Conservation (phyloP, 345 rosid species). For the Moringa oleifera region DNA sequence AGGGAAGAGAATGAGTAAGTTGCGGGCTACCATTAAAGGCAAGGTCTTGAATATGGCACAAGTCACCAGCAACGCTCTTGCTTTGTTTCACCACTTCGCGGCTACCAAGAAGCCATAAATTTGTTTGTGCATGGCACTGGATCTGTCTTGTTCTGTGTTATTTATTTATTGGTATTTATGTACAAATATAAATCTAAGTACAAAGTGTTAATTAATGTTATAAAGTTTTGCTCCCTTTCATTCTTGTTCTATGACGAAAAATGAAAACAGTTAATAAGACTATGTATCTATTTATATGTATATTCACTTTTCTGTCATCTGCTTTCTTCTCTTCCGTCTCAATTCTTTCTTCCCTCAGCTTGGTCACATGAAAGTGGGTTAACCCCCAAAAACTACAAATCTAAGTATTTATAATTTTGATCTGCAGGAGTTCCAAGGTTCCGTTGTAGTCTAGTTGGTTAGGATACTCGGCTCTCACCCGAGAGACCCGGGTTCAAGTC, state of each 20-base stretch:
- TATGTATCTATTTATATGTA: too few relatives aligned
- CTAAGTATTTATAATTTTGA: too few relatives aligned
- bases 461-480: conserved; percentile 57
- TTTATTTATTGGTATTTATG: neutral
- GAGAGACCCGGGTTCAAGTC: conserved; percentile 45
- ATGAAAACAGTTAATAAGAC: too few relatives aligned
- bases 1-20: conserved; percentile 51
- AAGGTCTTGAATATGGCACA: conserved; percentile 76
- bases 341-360: too few relatives aligned
- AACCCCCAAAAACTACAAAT: too few relatives aligned
- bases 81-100: conserved; percentile 61
- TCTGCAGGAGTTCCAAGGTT: too few relatives aligned
- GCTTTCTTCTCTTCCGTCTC: too few relatives aligned
- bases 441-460: conserved; percentile 28
- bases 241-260: neutral
- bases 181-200: too few relatives aligned
- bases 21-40: conserved; percentile 65
- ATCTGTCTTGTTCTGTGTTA: neutral
- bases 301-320: too few relatives aligned
- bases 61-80: conserved; percentile 72
- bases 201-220: neutral
- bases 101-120: conserved; percentile 29
- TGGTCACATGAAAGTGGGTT: too few relatives aligned
- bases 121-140: neutral
- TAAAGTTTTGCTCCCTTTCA: neutral